Percentiles rank a stretch among this genome's conserved stretches.
phyloP scores from a whole-genome alignment of 306 rosid genomes.

The Ziziphus jujuba region DNA sequence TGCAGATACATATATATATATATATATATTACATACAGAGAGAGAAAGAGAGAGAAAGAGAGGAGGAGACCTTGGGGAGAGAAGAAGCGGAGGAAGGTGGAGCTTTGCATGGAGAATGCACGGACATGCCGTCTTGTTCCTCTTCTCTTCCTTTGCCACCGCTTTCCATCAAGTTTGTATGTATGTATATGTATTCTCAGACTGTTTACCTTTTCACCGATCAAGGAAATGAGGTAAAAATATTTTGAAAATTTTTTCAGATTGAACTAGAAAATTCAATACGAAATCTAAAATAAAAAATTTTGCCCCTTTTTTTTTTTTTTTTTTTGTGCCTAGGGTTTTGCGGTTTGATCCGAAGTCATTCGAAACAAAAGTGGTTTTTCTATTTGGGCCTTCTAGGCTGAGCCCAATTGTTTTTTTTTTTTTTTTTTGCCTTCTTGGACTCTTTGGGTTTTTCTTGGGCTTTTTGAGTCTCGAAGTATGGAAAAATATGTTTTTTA shows the following conservation, averaged over 20 bases:
- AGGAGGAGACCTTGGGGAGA: constrained; percentile 63
- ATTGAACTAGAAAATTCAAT: constrained; percentile 3
- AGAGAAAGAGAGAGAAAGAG: constrained; percentile 25
- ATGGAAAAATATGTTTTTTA: too few species aligned
- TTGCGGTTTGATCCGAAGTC: constrained; percentile 29
- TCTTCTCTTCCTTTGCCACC: constrained; percentile 80
- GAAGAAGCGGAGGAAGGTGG: constrained; percentile 96
- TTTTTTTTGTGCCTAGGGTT: constrained; percentile 45
- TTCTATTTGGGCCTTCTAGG: neutral
- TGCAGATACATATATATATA: neutral
- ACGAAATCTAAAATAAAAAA: neutral
- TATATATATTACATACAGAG: neutral
- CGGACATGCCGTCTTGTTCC: constrained; percentile 93
- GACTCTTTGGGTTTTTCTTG: too few species aligned
- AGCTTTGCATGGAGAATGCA: constrained; percentile 96
- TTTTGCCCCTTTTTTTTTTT: neutral
- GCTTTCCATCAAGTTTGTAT: constrained; percentile 42
- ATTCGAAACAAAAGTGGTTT: neutral
- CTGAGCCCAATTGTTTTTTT: constrained; percentile 3
- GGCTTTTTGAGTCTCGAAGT: too few species aligned
- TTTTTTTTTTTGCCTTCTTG: too few species aligned
- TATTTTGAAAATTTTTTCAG: neutral
- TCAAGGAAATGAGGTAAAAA: neutral
- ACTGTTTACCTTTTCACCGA: neutral
- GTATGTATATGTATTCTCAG: neutral